These are phyloP conservation scores for Rubia peregrina DNA, from an alignment of 305 asterid species.

Conservation along the genomic window DNA sequence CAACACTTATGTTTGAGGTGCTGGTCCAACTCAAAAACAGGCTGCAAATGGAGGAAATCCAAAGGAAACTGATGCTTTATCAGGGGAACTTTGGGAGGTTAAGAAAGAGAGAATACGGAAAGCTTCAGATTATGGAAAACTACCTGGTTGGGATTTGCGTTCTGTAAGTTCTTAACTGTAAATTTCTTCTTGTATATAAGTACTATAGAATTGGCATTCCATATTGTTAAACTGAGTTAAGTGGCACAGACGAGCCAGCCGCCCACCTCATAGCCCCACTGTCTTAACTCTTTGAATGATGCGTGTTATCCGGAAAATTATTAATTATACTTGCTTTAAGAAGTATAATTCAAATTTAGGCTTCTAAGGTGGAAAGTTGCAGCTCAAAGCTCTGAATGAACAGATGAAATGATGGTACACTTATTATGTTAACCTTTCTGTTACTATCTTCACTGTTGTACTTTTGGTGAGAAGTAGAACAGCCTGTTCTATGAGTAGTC, in stretches of 20 bases:
- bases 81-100: constrained; percentile 98
- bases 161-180: constrained; percentile 64
- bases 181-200: constrained; percentile 10
- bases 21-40: constrained; percentile 37
- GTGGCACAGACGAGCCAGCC: background rate
- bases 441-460: background rate
- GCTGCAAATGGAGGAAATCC: constrained; percentile 73
- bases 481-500: background rate
- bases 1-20: constrained; percentile 18
- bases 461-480: background rate
- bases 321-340: background rate
- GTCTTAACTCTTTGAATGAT: background rate
- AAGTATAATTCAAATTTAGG: background rate
- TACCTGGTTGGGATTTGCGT: constrained; percentile 97
- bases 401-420: background rate
- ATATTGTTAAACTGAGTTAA: background rate
- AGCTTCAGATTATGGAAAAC: constrained; percentile 73
- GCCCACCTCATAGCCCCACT: background rate
- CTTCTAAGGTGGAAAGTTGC: background rate
- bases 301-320: background rate
- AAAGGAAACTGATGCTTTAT: constrained; percentile 80
- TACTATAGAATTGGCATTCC: background rate
- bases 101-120: constrained; percentile 94
- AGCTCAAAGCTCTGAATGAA: background rate
- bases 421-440: background rate